Evolutionary conservation across 768 basidiomycete genomes (phyloP).

Genomic region (Butyriboletus loyo): DNA sequence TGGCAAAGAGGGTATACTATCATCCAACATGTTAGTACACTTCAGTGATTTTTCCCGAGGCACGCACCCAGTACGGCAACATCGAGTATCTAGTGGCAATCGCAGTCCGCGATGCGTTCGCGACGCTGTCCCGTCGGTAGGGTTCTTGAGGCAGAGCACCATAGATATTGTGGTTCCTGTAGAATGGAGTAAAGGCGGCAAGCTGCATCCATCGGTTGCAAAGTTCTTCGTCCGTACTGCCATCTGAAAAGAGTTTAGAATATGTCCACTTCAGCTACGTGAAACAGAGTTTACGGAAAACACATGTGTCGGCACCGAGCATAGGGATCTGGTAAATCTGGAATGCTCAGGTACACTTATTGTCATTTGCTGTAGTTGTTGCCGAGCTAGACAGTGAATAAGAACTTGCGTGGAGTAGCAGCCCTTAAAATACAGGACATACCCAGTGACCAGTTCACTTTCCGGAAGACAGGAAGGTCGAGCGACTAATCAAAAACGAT

Average conservation of each 20-base stretch:
- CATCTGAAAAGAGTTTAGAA: slow-evolving; percentile 21
- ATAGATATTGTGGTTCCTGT: slow-evolving; percentile 69
- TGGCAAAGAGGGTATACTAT: slow-evolving; percentile 72
- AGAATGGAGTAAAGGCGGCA: slow-evolving; percentile 81
- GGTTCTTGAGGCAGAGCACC: slow-evolving; percentile 74
- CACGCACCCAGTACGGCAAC: slow-evolving; percentile 74
- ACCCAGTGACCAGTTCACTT: slow-evolving; percentile 76
- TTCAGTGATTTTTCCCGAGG: neutral
- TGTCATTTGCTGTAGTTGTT: slow-evolving; percentile 77
- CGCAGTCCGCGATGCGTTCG: slow-evolving; percentile 66
- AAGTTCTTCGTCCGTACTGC: slow-evolving; percentile 76
- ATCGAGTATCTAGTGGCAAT: slow-evolving; percentile 67
- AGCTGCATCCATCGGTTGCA: slow-evolving; percentile 86
- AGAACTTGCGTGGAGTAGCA: neutral
- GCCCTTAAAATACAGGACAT: neutral
- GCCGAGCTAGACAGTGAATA: slow-evolving; percentile 46
- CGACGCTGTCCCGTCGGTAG: slow-evolving; percentile 78
- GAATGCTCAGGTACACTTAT: slow-evolving; percentile 70
- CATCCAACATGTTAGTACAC: neutral
- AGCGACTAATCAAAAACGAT: slow-evolving; percentile 69
- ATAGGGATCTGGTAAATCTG: slow-evolving; percentile 82
- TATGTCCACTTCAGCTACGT: neutral
- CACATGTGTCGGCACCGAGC: slow-evolving; percentile 73
- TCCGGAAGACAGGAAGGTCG: slow-evolving; percentile 67
- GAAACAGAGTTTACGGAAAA: slow-evolving; percentile 21